Conservation (phyloP, 2,329 filamentous ascomycete genomes). For the Calonectria pseudoturangicola region DNA sequence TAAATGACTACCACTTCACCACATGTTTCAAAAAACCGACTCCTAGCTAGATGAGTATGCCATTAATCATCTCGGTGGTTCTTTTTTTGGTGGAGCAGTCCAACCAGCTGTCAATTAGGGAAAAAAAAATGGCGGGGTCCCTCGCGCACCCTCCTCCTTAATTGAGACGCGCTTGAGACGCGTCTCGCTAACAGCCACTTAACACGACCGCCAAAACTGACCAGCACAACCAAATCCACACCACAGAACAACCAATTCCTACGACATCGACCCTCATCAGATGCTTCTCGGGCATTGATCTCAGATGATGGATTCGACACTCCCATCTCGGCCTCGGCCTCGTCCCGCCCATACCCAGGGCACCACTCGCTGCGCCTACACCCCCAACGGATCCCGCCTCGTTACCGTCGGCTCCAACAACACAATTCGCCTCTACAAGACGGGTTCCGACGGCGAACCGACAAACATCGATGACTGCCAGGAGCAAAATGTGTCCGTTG, state of each 20-base stretch:
- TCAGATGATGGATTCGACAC: constrained; percentile 58
- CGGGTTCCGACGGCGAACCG: constrained; percentile 93
- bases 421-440: constrained; percentile 93
- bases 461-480: constrained; percentile 93
- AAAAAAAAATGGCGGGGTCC: constrained; percentile 55
- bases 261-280: constrained; percentile 5
- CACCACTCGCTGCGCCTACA: constrained; percentile 91
- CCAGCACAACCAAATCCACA: constrained; percentile 4
- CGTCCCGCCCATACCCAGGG: constrained; percentile 89
- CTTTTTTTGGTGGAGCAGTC: constrained; percentile 48
- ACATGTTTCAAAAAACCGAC: constrained; percentile 21
- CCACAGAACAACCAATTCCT: constrained; percentile 5
- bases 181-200: constrained; percentile 56
- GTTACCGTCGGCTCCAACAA: constrained; percentile 96
- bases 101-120: constrained; percentile 30
- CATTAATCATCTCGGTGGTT: constrained; percentile 36
- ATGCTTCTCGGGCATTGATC: constrained; percentile 37
- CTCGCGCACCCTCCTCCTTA: constrained; percentile 53
- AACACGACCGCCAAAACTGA: constrained; percentile 33
- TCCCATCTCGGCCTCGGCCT: constrained; percentile 71
- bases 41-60: constrained; percentile 30
- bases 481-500: constrained; percentile 88
- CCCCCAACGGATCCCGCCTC: constrained; percentile 88
- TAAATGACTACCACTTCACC: neutral
- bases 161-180: constrained; percentile 64